These are phyloP conservation scores for Vigna nakashimae DNA, from an alignment of 306 rosid species.

Conservation along the genomic window DNA sequence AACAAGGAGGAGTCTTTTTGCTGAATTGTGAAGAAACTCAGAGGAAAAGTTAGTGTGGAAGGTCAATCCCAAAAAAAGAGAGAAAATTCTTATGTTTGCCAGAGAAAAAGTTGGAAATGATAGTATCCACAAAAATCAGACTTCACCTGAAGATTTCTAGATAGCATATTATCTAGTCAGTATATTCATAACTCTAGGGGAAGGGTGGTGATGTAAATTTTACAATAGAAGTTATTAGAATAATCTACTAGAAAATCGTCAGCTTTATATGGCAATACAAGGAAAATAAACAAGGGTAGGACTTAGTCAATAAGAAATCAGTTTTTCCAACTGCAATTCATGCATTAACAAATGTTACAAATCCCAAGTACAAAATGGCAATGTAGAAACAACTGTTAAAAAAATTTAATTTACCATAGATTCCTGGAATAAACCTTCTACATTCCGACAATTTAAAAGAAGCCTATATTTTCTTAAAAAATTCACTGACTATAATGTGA, in stretches of 20 bases:
- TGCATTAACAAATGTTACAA: not conserved
- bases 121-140: not conserved
- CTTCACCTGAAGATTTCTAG: not conserved
- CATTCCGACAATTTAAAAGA: not conserved
- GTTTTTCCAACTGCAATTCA: not conserved
- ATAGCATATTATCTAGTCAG: not conserved
- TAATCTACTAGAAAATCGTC: not conserved
- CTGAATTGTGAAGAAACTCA: not conserved
- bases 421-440: not conserved
- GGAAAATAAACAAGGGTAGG: not conserved
- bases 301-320: not conserved
- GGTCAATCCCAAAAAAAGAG: not conserved
- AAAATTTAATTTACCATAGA: not conserved
- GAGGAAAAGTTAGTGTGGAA: constrained; percentile 1
- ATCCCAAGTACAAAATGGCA: not conserved
- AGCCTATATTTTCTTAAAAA: not conserved
- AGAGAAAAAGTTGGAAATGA: not conserved
- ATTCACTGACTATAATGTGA: not conserved
- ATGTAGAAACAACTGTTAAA: not conserved
- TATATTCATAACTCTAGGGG: not conserved
- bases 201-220: not conserved
- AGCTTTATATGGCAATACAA: not conserved
- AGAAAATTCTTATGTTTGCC: not conserved
- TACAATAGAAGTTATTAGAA: not conserved
- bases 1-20: not conserved